phyloP scores from a whole-genome alignment of 768 basidiomycete species.

The Suillus discolor region DNA sequence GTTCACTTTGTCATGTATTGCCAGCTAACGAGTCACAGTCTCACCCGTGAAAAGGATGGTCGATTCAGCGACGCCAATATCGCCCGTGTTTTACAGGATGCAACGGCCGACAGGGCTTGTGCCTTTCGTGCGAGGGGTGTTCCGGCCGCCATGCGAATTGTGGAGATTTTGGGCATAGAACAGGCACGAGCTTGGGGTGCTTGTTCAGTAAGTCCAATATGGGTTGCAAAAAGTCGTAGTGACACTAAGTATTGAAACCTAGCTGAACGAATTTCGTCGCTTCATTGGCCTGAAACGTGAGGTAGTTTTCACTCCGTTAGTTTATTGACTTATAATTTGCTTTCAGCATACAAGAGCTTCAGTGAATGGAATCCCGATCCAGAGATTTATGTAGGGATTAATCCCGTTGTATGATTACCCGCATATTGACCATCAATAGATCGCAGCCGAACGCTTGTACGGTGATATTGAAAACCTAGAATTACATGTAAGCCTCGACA shows the following conservation, averaged over 20 bases:
- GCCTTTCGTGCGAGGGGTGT: conserved; percentile 72
- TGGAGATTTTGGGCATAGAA: conserved; percentile 72
- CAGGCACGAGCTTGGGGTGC: conserved; percentile 68
- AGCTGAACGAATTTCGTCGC: conserved; percentile 73
- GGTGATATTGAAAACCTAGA: conserved; percentile 78
- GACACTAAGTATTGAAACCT: background rate
- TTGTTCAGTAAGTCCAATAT: conserved; percentile 57
- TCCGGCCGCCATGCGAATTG: conserved; percentile 62
- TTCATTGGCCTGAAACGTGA: conserved; percentile 73
- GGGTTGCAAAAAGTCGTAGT: background rate
- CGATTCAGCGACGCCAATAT: conserved; percentile 66
- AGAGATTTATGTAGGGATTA: conserved; percentile 50
- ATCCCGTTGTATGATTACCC: background rate
- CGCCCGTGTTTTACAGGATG: conserved; percentile 60
- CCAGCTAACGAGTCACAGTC: conserved; percentile 31
- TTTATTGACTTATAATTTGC: conserved; percentile 9
- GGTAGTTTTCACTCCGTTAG: conserved; percentile 16
- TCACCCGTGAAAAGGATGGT: conserved; percentile 52
- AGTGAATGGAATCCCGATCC: conserved; percentile 72
- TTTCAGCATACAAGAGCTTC: conserved; percentile 60
- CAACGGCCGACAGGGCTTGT: conserved; percentile 59
- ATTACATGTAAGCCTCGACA: conserved; percentile 56
- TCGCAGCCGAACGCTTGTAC: conserved; percentile 66
- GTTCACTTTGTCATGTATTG: background rate
- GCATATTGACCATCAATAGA: conserved; percentile 35